phyloP scores from a whole-genome alignment of 768 basidiomycete species.

The Roridomyces roridus region DNA sequence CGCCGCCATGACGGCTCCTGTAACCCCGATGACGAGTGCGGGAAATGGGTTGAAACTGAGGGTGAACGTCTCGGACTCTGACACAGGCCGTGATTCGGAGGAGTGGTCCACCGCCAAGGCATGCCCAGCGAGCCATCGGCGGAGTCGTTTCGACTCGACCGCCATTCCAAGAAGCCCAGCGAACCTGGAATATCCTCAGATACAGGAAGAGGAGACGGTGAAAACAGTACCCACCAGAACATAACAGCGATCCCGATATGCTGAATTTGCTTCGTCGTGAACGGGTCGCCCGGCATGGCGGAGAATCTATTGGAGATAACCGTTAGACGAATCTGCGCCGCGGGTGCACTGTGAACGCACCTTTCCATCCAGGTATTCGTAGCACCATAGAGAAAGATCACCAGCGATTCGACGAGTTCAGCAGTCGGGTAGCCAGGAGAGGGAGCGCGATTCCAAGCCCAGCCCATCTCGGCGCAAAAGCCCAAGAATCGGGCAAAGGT shows the following conservation, averaged over 20 bases:
- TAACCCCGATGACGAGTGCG: conserved; percentile 91
- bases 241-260: conserved; percentile 87
- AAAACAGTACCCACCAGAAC: too few relatives aligned
- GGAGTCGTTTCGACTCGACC: conserved; percentile 78
- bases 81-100: conserved; percentile 64
- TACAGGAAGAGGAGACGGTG: too few relatives aligned
- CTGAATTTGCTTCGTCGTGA: conserved; percentile 89
- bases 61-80: conserved; percentile 52
- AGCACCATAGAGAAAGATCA: conserved; percentile 88
- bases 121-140: conserved; percentile 80
- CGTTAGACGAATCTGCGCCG: neutral
- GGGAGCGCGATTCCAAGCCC: conserved; percentile 91
- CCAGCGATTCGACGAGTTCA: conserved; percentile 77
- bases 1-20: conserved; percentile 92
- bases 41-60: conserved; percentile 92
- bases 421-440: conserved; percentile 58
- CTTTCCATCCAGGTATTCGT: conserved; percentile 96
- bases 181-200: conserved; percentile 51
- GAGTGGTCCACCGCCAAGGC: conserved; percentile 50
- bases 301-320: conserved; percentile 62
- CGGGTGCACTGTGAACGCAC: neutral
- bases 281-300: conserved; percentile 79
- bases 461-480: conserved; percentile 83
- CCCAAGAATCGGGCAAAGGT: conserved; percentile 94
- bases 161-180: conserved; percentile 87